Evolutionary conservation across 2,329 filamentous ascomycete species (phyloP).

Genomic region (Penicillium decumbens): DNA sequence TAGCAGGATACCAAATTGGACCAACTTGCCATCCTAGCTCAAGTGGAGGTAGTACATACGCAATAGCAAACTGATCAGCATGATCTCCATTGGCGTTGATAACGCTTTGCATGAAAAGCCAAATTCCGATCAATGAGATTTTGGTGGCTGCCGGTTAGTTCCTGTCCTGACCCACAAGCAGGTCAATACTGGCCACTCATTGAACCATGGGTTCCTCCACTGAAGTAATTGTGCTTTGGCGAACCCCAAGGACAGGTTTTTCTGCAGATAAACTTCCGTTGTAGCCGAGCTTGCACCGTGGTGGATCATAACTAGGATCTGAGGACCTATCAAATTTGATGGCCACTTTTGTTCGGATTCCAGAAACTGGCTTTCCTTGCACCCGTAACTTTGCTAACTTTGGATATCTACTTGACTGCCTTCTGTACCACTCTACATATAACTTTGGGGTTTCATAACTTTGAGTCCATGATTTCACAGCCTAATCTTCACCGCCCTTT

Average conservation of each 20-base stretch:
- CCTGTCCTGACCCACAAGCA: constrained; percentile 15
- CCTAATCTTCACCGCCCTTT: too few relatives aligned
- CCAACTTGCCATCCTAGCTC: not conserved
- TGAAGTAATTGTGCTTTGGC: constrained; percentile 1
- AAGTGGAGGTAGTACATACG: constrained; percentile 11
- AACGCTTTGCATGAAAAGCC: constrained; percentile 8
- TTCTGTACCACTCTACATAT: too few relatives aligned
- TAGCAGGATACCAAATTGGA: constrained; percentile 1
- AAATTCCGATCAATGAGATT: constrained; percentile 8
- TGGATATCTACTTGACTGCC: too few relatives aligned
- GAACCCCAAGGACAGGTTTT: constrained; percentile 1
- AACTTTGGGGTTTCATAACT: too few relatives aligned
- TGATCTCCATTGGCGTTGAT: constrained; percentile 8
- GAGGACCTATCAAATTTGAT: too few relatives aligned
- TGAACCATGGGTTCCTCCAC: constrained; percentile 7
- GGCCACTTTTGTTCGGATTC: too few relatives aligned
- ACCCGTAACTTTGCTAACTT: too few relatives aligned
- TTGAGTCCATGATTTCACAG: too few relatives aligned
- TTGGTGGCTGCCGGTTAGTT: constrained; percentile 7
- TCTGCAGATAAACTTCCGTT: not conserved
- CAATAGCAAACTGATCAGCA: constrained; percentile 15
- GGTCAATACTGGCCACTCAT: constrained; percentile 5
- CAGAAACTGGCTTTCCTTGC: too few relatives aligned
- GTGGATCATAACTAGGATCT: too few relatives aligned
- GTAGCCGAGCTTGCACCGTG: too few relatives aligned